Conservation (phyloP, 2,329 filamentous ascomycete genomes). For the Cladosporium phlei region DNA sequence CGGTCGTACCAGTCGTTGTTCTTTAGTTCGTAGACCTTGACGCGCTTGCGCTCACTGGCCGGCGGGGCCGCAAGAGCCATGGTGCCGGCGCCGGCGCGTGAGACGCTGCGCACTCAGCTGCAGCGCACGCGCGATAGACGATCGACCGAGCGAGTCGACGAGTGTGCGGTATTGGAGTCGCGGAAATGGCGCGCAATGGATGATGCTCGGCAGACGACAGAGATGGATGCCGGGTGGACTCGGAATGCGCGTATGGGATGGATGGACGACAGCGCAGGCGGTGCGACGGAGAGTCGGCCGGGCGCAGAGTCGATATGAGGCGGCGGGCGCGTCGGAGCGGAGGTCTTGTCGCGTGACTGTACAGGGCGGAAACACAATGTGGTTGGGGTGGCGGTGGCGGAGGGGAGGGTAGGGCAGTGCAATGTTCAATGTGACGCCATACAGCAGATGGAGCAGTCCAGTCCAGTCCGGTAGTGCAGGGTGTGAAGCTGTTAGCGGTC, state of each 20-base stretch:
- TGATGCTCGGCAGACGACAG: not conserved
- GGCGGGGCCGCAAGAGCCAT: conserved; percentile 31
- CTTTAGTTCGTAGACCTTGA: conserved; percentile 98
- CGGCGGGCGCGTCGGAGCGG: too few species aligned
- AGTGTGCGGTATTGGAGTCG: not conserved
- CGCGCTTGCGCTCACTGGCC: conserved; percentile 57
- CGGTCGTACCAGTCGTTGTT: conserved; percentile 99
- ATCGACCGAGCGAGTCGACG: not conserved
- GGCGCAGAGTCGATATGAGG: not conserved
- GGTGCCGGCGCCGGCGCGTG: conserved; percentile 6
- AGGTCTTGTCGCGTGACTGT: conserved; percentile 1
- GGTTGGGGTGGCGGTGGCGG: not conserved
- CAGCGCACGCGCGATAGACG: conserved; percentile 7
- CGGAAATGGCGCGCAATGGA: not conserved
- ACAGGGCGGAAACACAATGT: not conserved
- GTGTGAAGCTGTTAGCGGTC: conserved; percentile 1
- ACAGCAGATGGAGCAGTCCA: too few species aligned
- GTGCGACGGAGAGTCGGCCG: conserved; percentile 7
- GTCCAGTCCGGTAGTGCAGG: too few species aligned
- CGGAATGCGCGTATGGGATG: conserved; percentile 7
- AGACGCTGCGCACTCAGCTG: conserved; percentile 8
- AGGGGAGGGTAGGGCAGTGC: not conserved
- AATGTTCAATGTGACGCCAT: not conserved
- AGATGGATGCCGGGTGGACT: conserved; percentile 5
- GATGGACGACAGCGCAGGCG: conserved; percentile 5